Percentiles rank a stretch among this genome's conserved stretches.
These are phyloP conservation scores for Ambrosia artemisiifolia DNA, from an alignment of 129 eudicot species.

Conservation along the genomic window DNA sequence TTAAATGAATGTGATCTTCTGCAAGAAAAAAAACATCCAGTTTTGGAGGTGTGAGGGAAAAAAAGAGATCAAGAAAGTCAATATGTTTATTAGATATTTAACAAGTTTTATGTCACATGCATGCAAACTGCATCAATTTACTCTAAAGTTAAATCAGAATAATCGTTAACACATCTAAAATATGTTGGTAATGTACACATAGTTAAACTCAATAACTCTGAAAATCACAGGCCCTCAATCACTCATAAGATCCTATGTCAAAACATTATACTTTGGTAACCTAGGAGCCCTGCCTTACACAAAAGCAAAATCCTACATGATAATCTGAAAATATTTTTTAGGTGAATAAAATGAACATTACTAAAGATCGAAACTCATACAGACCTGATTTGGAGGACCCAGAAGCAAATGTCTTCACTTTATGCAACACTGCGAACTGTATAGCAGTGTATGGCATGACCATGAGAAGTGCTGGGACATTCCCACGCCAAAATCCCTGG, in stretches of 20 bases:
- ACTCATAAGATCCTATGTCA: neutral
- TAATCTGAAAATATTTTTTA: too few species aligned
- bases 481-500: slow-evolving; percentile 99
- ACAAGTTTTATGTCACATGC: neutral
- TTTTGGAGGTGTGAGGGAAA: slow-evolving; percentile 17
- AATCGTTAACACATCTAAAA: neutral
- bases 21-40: slow-evolving; percentile 34
- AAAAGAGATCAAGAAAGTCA: neutral
- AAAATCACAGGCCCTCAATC: neutral
- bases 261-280: neutral
- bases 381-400: slow-evolving; percentile 91
- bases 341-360: neutral
- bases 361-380: slow-evolving; percentile 7
- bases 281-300: neutral
- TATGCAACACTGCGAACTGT: slow-evolving; percentile 82
- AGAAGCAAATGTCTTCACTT: slow-evolving; percentile 71
- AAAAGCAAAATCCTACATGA: neutral
- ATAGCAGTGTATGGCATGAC: slow-evolving; percentile 98
- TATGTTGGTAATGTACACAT: neutral
- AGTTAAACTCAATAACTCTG: neutral
- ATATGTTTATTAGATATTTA: neutral
- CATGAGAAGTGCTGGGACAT: slow-evolving; percentile 95
- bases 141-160: neutral
- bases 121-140: slow-evolving; percentile 1
- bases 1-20: slow-evolving; percentile 75